These are phyloP conservation scores for Epichloe bromicola DNA, from an alignment of 2,329 filamentous ascomycete genomes.

Conservation along the genomic window DNA sequence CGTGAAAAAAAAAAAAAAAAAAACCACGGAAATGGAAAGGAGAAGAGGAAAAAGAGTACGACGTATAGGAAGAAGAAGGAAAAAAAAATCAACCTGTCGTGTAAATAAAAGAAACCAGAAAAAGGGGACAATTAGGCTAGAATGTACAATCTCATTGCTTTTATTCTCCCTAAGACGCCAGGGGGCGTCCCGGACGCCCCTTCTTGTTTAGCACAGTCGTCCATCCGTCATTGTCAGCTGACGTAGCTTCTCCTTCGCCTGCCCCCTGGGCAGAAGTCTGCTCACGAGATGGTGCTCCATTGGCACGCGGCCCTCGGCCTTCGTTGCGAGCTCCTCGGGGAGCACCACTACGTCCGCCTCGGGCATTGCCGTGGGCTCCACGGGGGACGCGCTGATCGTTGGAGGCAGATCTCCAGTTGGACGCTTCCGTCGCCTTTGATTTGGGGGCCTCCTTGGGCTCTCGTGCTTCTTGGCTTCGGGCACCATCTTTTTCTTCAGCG, in stretches of 20 bases:
- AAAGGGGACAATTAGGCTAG: constrained; percentile 6
- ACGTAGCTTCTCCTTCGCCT: constrained; percentile 16
- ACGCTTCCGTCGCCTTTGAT: constrained; percentile 43
- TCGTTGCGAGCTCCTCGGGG: constrained; percentile 30
- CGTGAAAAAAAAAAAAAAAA: constrained; percentile 8
- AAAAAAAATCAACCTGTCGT: constrained; percentile 13
- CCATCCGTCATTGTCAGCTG: constrained; percentile 49
- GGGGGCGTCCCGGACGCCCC: constrained; percentile 22
- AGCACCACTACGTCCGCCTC: constrained; percentile 21
- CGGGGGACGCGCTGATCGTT: constrained; percentile 33
- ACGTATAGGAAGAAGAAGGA: constrained; percentile 9
- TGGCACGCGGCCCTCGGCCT: constrained; percentile 32
- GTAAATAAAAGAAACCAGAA: not conserved
- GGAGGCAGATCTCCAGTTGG: constrained; percentile 46
- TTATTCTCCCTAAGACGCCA: constrained; percentile 13
- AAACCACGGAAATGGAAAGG: not conserved
- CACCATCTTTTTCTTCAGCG: constrained; percentile 32
- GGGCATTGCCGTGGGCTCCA: constrained; percentile 28
- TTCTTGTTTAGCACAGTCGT: constrained; percentile 37
- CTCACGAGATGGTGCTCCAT: constrained; percentile 28
- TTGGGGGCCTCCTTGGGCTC: constrained; percentile 34
- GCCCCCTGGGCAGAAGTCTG: constrained; percentile 22
- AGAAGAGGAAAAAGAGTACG: not conserved
- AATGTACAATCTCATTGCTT: constrained; percentile 22
- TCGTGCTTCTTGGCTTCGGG: constrained; percentile 25